Conservation (phyloP, 257 asterid genomes). For the Solanum chilense region DNA sequence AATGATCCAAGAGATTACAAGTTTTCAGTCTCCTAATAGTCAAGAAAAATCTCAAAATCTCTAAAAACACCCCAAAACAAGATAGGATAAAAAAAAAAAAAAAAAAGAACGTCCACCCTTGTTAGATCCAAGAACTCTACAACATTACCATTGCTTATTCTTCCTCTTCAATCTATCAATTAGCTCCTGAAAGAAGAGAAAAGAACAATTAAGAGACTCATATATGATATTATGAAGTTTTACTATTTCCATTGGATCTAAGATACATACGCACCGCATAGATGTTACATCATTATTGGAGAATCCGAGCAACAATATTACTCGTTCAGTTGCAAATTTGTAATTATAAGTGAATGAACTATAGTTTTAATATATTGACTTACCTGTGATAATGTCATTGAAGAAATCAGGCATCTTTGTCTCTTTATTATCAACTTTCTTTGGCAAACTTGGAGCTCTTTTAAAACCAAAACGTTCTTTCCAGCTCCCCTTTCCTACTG, state of each 20-base stretch:
- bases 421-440: slow-evolving; percentile 18
- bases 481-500: slow-evolving; percentile 43
- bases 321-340: neutral
- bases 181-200: neutral
- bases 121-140: neutral
- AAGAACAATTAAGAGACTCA: neutral
- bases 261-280: neutral
- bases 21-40: neutral
- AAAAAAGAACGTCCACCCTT: neutral
- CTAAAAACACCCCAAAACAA: neutral
- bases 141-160: neutral
- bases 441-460: slow-evolving; percentile 28
- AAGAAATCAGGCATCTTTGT: neutral
- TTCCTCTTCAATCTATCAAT: neutral
- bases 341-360: neutral
- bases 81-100: neutral
- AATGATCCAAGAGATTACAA: neutral
- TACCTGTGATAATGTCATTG: neutral
- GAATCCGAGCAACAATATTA: neutral
- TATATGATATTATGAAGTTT: neutral
- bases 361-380: neutral
- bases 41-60: neutral
- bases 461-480: slow-evolving; percentile 56
- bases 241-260: neutral
- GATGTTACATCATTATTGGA: neutral